Conservation (phyloP, 2,329 filamentous ascomycete species). For the Allantophomopsis cytisporea region DNA sequence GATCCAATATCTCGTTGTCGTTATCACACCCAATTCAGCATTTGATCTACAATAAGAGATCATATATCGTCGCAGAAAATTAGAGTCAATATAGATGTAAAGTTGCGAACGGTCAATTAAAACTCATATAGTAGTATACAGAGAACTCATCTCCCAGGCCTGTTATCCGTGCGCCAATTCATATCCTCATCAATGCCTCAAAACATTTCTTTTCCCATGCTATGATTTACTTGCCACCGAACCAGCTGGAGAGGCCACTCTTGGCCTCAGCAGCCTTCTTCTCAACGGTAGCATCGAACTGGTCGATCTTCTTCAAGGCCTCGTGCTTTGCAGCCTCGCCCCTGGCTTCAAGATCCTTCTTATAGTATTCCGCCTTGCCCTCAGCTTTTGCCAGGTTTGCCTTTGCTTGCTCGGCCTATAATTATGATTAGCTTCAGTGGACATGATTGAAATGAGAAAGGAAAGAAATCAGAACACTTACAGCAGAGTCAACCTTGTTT, state of each 20-base stretch:
- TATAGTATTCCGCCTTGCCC: conserved; percentile 42
- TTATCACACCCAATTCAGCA: too few species aligned
- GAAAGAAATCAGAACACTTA: conserved; percentile 31
- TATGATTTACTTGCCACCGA: conserved; percentile 44
- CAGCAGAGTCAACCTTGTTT: conserved; percentile 53
- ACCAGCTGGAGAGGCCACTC: conserved; percentile 74
- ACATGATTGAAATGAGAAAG: neutral
- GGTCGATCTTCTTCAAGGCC: conserved; percentile 61
- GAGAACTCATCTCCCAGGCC: too few species aligned
- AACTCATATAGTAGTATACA: too few species aligned
- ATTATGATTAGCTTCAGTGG: conserved; percentile 13
- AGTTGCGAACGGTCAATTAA: too few species aligned
- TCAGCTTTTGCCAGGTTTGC: conserved; percentile 47
- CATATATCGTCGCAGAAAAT: too few species aligned
- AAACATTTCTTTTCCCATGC: too few species aligned
- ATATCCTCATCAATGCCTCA: too few species aligned
- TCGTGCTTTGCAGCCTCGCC: conserved; percentile 35
- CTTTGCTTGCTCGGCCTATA: conserved; percentile 48
- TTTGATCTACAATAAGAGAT: too few species aligned
- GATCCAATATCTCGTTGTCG: too few species aligned
- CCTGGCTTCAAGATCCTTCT: conserved; percentile 29
- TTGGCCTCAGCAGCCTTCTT: conserved; percentile 70
- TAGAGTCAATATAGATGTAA: too few species aligned
- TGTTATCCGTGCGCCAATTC: too few species aligned
- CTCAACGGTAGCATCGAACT: conserved; percentile 73